phyloP scores from a whole-genome alignment of 257 asterid genomes.

The Parsonsia alboflavescens region DNA sequence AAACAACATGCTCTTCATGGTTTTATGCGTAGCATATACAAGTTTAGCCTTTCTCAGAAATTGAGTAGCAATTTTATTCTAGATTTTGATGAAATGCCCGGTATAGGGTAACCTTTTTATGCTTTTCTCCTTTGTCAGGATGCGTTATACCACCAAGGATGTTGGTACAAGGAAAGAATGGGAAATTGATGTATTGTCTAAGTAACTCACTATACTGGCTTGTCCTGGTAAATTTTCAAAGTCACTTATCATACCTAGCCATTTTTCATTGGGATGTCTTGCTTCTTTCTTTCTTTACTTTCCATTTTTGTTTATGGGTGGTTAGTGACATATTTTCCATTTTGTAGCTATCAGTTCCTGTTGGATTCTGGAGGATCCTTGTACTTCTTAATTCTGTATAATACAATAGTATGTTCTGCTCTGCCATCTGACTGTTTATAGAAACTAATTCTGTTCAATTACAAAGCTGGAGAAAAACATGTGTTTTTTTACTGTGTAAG shows the following conservation, averaged over 20 bases:
- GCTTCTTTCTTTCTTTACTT: neutral
- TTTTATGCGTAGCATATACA: neutral
- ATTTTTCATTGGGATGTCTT: neutral
- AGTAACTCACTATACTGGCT: neutral
- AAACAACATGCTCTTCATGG: neutral
- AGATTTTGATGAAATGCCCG: neutral
- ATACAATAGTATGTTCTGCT: neutral
- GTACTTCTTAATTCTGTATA: neutral
- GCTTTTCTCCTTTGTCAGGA: neutral
- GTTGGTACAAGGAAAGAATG: constrained; percentile 3
- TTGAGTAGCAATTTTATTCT: neutral
- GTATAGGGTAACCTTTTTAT: neutral
- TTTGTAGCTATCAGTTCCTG: neutral
- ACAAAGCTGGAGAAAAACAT: neutral
- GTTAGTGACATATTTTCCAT: too few species aligned
- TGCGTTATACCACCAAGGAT: neutral
- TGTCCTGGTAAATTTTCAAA: neutral
- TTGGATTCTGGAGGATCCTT: neutral
- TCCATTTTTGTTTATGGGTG: neutral
- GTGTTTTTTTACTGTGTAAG: neutral
- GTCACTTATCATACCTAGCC: neutral
- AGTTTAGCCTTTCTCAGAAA: too few species aligned
- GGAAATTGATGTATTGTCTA: neutral
- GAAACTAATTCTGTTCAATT: neutral
- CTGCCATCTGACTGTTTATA: neutral